A percentile compares a stretch with the other conserved stretches of the same genome.
phyloP scores from a whole-genome alignment of 371 early-diverging fungal genomes.

The Mortierella sp. region DNA sequence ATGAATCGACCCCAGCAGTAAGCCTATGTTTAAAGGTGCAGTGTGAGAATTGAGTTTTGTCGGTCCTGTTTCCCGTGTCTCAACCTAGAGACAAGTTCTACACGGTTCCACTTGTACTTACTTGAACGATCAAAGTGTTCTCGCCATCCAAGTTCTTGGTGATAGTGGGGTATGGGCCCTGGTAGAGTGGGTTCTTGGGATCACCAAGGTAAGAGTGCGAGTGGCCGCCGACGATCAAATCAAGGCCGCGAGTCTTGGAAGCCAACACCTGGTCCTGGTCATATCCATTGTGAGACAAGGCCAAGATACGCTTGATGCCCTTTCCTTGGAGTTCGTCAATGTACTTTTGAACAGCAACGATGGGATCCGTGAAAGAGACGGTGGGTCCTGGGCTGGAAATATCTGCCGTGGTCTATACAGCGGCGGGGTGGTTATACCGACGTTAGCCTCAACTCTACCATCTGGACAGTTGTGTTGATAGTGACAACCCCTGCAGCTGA shows the following conservation, averaged over 20 bases:
- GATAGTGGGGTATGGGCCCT: conserved; percentile 67
- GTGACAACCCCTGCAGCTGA: too few species aligned
- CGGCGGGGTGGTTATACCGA: too few species aligned
- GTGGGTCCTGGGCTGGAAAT: conserved; percentile 61
- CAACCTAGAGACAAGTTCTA: not conserved
- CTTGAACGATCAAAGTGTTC: conserved; percentile 68
- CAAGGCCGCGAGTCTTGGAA: conserved; percentile 55
- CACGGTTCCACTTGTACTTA: conserved; percentile 12
- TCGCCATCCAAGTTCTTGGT: conserved; percentile 64
- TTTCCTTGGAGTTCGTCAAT: conserved; percentile 61
- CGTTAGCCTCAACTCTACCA: too few species aligned
- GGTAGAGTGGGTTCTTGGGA: conserved; percentile 29
- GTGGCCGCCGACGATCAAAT: conserved; percentile 80
- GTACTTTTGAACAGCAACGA: conserved; percentile 60
- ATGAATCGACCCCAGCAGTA: conserved; percentile 68
- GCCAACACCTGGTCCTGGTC: conserved; percentile 66
- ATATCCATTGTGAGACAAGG: conserved; percentile 76
- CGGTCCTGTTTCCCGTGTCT: not conserved
- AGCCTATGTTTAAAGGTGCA: not conserved
- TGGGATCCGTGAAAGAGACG: conserved; percentile 57
- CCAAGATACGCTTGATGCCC: conserved; percentile 71
- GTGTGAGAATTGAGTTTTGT: not conserved
- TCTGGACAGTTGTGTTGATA: too few species aligned
- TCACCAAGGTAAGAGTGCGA: conserved; percentile 70
- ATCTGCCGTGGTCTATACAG: conserved; percentile 54